A percentile compares a stretch with the other conserved stretches of the same genome.
Conservation (phyloP, 78 protist species). For the Dictyostelium brefeldianum region DNA sequence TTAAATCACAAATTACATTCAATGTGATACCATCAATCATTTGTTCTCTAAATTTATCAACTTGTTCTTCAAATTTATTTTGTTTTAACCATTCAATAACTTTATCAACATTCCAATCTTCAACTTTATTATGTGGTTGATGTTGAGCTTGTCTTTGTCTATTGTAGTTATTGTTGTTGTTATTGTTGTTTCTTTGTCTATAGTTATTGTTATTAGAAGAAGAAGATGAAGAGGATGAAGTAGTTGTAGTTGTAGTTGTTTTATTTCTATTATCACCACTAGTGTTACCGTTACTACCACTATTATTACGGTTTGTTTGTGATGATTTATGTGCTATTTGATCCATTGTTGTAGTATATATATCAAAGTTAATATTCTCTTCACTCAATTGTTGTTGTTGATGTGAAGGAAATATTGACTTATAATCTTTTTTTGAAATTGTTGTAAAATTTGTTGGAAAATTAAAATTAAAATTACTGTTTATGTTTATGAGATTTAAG, state of each 20-base stretch:
- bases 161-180: background rate
- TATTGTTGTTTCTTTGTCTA: background rate
- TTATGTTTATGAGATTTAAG: too few species aligned
- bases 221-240: background rate
- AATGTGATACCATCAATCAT: slow-evolving; percentile 7
- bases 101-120: slow-evolving; percentile 17
- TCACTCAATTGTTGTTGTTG: background rate
- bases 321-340: slow-evolving; percentile 9
- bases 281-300: background rate
- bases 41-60: background rate
- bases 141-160: background rate
- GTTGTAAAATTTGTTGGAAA: too few species aligned
- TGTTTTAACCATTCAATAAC: slow-evolving; percentile 13
- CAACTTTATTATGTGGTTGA: background rate
- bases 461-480: too few species aligned
- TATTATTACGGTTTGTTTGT: too few species aligned
- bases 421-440: too few species aligned
- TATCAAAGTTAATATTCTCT: background rate
- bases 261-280: background rate
- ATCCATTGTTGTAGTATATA: slow-evolving; percentile 15
- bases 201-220: background rate
- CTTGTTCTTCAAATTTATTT: background rate
- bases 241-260: background rate
- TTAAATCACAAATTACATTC: background rate
- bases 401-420: too few species aligned